Base-by-base conservation (phyloP, 139 green algal species). In the Chlorella sorokiniana region DNA sequence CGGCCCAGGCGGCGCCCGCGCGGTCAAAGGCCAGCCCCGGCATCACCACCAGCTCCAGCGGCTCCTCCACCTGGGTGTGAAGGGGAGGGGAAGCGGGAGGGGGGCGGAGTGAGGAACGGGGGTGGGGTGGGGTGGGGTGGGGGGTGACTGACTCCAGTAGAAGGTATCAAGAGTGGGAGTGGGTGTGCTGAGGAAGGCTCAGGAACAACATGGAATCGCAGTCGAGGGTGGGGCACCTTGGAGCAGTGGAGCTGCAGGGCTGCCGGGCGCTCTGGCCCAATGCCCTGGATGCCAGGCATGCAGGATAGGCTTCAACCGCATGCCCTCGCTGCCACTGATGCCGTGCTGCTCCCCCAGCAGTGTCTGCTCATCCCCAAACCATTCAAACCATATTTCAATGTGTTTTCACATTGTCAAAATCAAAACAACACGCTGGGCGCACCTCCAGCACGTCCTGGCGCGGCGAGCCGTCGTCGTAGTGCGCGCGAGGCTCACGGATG, bases 11-110 rank as follows among this genome's bases (percentile, higher is more conserved):
- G 74, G 0, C 83, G 75, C 0, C 94, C 0, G 14, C 22, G 0
- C 16, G 69, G 78, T 94, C 90, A 82, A 97, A 97, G 0, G 86
- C 93, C 69, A 97, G 81, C 7, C 94, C 94, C 6, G 94, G 93
- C 86, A 97, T 89, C 35, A 97, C n/a, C 23, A 97, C 56, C 69
- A 96, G 29, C 68, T 96, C 90, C 44, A 96, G 69, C 0, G 78
- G 80, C 40, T 72, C 38, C 18, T 85, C 73, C 25, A 52, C 52
- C 73, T 79, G 73, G 4, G 40, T 6, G n/a, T 6, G 22, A 65
- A n/a, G 18, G n/a, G 6, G 23, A 10, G 25, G 40, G 41, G 68
- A 2, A 72, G 65, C 31, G 37, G 14, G 35, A 11, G n/a, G 31
- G 62, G 27, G 64, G 41, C 38, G 56, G 35, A 33, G 48, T 59